Evolutionary conservation across 441 rosid genomes (phyloP), one percentile per base, ranked within the genome.

Genomic region (Arabidopsis hybrid): DNA sequence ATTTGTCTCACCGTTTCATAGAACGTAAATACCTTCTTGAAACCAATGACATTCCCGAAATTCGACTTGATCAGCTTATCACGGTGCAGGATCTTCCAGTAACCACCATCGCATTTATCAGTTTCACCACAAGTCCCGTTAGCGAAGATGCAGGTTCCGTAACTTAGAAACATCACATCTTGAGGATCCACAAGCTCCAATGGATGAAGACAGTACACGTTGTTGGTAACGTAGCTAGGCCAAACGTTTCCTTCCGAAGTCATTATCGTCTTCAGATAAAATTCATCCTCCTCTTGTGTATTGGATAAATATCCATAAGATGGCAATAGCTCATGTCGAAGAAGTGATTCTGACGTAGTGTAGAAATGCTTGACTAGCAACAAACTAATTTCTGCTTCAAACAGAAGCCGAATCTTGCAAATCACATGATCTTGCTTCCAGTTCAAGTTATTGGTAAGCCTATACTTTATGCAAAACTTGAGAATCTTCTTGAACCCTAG

Each of bases 401-500:
- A 43, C 7, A 43, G 7, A 5, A 13, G 7, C 0, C 47, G 47
- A 13, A 43, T 43, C 47, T 43, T 43, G 47, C 47, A 43, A 13
- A 43, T 43, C 7, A 43, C 47, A 43, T 13, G 16, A 43, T 13
- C 47, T 43, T 43, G 47, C 14, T 13, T 43, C 47, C 16, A 5
- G 47, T 43, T 43, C 47, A 13, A 43, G 7, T 43, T 43, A 5
- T 13, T 12, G 7, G 7, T 5, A 13, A 13, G 7, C 47, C 47
- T 43, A 43, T 4, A 43, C 47, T 43, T 13, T 0, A 0, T 2
- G 47, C 16, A 43, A 6, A 43, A 43, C 47, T 43, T 43, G 47
- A 43, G 47, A 13, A 43, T 43, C 47, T 60, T 71, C 75, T 60
- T 71, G 60, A 71, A 39, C 75, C 75, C 75, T 71, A 71, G n/a